These are phyloP conservation scores for Myxozyma vanderwaltii DNA, from an alignment of 805 yeast species.

Conservation along the genomic window DNA sequence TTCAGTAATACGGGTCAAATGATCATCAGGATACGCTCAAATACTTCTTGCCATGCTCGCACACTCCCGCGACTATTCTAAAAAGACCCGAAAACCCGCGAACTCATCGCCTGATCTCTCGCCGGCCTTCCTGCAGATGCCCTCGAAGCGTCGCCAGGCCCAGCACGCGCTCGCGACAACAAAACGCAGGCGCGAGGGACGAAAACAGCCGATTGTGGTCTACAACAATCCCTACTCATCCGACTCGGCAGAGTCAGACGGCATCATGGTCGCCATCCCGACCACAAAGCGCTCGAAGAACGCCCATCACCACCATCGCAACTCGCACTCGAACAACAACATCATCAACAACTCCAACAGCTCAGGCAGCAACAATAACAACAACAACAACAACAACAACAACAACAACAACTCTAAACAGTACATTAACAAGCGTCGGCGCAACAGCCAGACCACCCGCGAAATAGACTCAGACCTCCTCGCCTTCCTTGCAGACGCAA, in stretches of 20 bases:
- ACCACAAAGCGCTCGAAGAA: neutral
- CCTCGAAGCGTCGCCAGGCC: slow-evolving; percentile 7
- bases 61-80: slow-evolving; percentile 5
- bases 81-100: slow-evolving; percentile 1
- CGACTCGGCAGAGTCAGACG: slow-evolving; percentile 18
- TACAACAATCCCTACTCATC: slow-evolving; percentile 30
- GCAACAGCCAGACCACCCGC: slow-evolving; percentile 6
- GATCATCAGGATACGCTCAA: slow-evolving; percentile 23
- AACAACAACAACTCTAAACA: slow-evolving; percentile 8
- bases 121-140: slow-evolving; percentile 1
- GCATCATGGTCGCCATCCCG: neutral
- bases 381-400: neutral
- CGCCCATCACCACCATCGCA: no score
- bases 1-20: slow-evolving; percentile 14
- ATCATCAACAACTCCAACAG: slow-evolving; percentile 8
- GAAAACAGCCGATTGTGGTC: slow-evolving; percentile 11
- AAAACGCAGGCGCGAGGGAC: slow-evolving; percentile 13
- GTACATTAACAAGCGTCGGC: slow-evolving; percentile 2
- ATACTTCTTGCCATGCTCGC: slow-evolving; percentile 3
- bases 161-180: neutral
- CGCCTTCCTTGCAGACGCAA: slow-evolving; percentile 28
- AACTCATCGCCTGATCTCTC: slow-evolving; percentile 6
- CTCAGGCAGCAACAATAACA: no score
- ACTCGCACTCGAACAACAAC: neutral
- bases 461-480: slow-evolving; percentile 25